These are phyloP conservation scores for Heliosperma pusillum DNA, from an alignment of 148 eudicot genomes.

Conservation along the genomic window DNA sequence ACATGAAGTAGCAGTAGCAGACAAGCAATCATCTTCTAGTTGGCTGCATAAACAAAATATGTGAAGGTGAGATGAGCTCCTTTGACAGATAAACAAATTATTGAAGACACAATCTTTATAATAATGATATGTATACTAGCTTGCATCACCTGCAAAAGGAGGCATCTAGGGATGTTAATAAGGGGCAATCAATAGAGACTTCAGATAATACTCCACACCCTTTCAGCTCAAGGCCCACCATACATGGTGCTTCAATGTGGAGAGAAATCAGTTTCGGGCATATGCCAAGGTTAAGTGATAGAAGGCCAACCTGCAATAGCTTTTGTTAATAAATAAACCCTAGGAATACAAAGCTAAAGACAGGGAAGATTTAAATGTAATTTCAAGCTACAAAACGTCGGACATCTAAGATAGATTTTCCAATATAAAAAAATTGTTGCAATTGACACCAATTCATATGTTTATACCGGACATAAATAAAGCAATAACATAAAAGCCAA, in stretches of 20 bases:
- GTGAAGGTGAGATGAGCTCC: conserved; percentile 4
- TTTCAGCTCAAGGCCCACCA: conserved; percentile 89
- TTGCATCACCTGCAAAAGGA: conserved; percentile 82
- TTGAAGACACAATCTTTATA: too few relatives aligned
- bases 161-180: conserved; percentile 85
- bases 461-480: not conserved
- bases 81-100: not conserved
- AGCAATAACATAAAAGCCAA: not conserved
- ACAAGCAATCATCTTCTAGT: conserved; percentile 77
- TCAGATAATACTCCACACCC: conserved; percentile 96
- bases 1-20: conserved; percentile 80
- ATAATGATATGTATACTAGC: not conserved
- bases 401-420: not conserved
- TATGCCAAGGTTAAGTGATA: conserved; percentile 82
- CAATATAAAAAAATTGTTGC: not conserved
- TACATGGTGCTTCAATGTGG: conserved; percentile 62
- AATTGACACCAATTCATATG: not conserved
- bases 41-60: conserved; percentile 51
- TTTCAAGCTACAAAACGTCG: not conserved
- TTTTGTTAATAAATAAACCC: not conserved
- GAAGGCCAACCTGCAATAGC: conserved; percentile 79
- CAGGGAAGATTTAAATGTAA: not conserved
- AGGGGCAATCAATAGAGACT: conserved; percentile 75
- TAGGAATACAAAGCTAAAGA: not conserved
- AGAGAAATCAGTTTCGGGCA: conserved; percentile 82